Evolutionary conservation across 371 early-diverging fungal species (phyloP).

Genomic region (Mortierella sp.): DNA sequence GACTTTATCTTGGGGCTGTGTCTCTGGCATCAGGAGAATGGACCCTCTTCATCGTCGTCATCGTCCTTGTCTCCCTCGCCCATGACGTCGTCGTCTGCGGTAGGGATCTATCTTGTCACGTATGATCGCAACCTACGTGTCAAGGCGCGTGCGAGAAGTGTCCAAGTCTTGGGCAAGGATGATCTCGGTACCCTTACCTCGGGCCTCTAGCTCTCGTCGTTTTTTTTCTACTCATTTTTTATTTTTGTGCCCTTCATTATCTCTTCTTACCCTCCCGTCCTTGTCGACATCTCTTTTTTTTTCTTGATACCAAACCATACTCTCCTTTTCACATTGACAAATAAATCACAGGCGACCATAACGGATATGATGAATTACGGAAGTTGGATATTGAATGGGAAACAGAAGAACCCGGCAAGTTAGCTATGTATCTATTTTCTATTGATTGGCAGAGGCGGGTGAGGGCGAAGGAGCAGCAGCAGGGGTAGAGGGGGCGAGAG

Average conservation of each 20-base stretch:
- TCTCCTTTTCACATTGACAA: background rate
- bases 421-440: background rate
- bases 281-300: background rate
- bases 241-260: background rate
- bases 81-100: background rate
- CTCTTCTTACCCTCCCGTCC: background rate
- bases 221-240: background rate
- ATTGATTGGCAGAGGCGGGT: constrained; percentile 6
- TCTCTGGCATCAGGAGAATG: constrained; percentile 58
- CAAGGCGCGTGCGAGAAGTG: constrained; percentile 74
- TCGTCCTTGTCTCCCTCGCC: constrained; percentile 9
- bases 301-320: background rate
- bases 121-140: constrained; percentile 77
- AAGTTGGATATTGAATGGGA: background rate
- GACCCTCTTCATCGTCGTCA: constrained; percentile 12
- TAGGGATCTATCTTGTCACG: constrained; percentile 69
- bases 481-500: background rate
- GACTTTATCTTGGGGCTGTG: constrained; percentile 75
- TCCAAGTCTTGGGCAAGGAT: constrained; percentile 64
- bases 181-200: constrained; percentile 31
- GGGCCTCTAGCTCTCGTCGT: background rate
- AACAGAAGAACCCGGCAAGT: background rate
- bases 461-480: background rate
- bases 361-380: background rate
- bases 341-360: background rate